Percentiles rank a stretch among this genome's conserved stretches.
These are phyloP conservation scores for Cronartium quercuum DNA, from an alignment of 1,284 basidiomycete species.

Conservation along the genomic window DNA sequence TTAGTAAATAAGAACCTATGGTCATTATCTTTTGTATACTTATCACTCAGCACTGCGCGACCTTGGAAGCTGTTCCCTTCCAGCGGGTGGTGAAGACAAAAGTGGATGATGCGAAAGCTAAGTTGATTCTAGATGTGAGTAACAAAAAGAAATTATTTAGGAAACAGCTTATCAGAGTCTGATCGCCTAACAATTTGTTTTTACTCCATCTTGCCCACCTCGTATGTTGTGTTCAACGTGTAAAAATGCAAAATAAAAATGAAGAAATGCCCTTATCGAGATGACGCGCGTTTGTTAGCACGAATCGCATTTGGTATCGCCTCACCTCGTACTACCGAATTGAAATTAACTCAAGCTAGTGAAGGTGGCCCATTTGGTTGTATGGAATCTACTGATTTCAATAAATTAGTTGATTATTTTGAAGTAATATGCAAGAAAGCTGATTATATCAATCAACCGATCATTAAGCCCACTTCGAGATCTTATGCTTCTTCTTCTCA, in stretches of 20 bases:
- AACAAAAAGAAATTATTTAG: background rate
- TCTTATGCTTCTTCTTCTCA: background rate
- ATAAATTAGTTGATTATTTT: conserved; percentile 37
- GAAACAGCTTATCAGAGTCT: background rate
- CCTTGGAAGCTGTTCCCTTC: conserved; percentile 50
- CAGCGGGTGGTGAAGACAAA: conserved; percentile 45
- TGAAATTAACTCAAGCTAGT: conserved; percentile 46
- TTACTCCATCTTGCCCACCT: background rate
- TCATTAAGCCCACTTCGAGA: conserved; percentile 16
- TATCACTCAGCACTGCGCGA: background rate
- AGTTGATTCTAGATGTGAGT: conserved; percentile 10
- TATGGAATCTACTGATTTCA: conserved; percentile 37
- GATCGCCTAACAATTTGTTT: background rate
- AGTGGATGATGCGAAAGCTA: conserved; percentile 51
- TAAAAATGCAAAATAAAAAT: background rate
- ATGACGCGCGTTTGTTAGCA: conserved; percentile 55
- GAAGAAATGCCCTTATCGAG: conserved; percentile 53
- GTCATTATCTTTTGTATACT: background rate
- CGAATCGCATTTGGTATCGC: conserved; percentile 56
- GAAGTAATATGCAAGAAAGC: conserved; percentile 38
- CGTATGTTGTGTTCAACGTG: background rate
- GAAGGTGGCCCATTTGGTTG: conserved; percentile 34
- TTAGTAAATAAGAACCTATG: background rate
- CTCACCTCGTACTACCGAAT: conserved; percentile 50
- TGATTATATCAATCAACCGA: conserved; percentile 38